A percentile compares a stretch with the other conserved stretches of the same genome.
Conservation (phyloP, 768 basidiomycete species). For the Boletus rubroflammeus region DNA sequence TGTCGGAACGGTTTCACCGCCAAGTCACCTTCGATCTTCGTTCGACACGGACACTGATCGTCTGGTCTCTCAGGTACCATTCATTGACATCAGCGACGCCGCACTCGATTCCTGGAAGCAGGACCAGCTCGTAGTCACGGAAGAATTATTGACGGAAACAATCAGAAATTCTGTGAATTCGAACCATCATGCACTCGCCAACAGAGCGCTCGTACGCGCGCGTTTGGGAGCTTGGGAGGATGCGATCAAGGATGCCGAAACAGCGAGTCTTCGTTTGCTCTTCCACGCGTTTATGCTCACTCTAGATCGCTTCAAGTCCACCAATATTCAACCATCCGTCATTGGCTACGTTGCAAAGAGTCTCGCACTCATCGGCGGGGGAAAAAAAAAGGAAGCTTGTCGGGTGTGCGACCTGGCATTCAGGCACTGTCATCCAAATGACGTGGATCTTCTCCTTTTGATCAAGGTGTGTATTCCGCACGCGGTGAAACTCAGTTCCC, state of each 20-base stretch:
- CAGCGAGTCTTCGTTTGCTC: not conserved
- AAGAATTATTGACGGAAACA: not conserved
- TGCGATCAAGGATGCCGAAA: slow-evolving; percentile 2
- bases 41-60: no score
- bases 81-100: not conserved
- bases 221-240: slow-evolving; percentile 1
- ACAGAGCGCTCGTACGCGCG: slow-evolving; percentile 1
- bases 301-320: not conserved
- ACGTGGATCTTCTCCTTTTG: not conserved
- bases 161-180: not conserved
- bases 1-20: not conserved
- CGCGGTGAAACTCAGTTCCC: no score
- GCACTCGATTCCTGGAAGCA: not conserved
- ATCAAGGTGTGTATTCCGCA: not conserved
- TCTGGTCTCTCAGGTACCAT: not conserved
- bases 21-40: not conserved
- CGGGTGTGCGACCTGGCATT: slow-evolving; percentile 6
- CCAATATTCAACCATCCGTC: not conserved
- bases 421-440: not conserved
- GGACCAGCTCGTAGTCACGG: not conserved
- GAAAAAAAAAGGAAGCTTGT: not conserved
- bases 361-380: not conserved
- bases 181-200: not conserved
- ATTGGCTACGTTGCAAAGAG: slow-evolving; percentile 5
- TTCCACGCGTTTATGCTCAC: not conserved